Percentiles rank a stretch among this genome's conserved stretches.
Conservation (phyloP, 2,329 filamentous ascomycete species). For the Epichloe sibirici region DNA sequence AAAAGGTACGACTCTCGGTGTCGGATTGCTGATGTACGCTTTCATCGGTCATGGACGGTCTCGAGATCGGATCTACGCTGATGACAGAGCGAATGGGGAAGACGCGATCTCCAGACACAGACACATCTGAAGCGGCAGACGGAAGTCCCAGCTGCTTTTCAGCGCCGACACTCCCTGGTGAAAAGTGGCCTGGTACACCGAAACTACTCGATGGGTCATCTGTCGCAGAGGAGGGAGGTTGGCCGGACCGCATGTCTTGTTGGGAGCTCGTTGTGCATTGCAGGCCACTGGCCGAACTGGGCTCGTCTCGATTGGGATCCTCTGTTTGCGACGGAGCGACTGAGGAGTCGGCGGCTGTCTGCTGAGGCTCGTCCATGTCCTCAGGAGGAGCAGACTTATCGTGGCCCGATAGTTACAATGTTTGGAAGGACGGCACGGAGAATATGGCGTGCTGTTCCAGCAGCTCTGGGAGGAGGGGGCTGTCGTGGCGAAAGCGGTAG, state of each 20-base stretch:
- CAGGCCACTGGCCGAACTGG: not conserved
- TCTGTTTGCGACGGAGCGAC: not conserved
- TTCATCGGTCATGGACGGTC: constrained; percentile 28
- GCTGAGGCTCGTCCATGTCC: constrained; percentile 3
- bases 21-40: constrained; percentile 24
- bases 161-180: constrained; percentile 30
- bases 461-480: not conserved
- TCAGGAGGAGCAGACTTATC: not conserved
- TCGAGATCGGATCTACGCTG: constrained; percentile 47
- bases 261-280: not conserved
- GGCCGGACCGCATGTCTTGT: not conserved
- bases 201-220: constrained; percentile 1
- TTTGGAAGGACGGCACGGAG: not conserved
- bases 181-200: constrained; percentile 17
- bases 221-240: not conserved
- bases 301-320: not conserved
- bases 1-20: constrained; percentile 18
- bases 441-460: not conserved
- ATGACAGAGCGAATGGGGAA: constrained; percentile 76
- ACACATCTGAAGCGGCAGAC: constrained; percentile 23
- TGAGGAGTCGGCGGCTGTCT: not conserved
- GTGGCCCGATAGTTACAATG: constrained; percentile 5
- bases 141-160: constrained; percentile 25
- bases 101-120: constrained; percentile 45
- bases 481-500: constrained; percentile 1